These are phyloP conservation scores for Colletotrichum magnum DNA, from an alignment of 2,329 filamentous ascomycete species.

Conservation along the genomic window DNA sequence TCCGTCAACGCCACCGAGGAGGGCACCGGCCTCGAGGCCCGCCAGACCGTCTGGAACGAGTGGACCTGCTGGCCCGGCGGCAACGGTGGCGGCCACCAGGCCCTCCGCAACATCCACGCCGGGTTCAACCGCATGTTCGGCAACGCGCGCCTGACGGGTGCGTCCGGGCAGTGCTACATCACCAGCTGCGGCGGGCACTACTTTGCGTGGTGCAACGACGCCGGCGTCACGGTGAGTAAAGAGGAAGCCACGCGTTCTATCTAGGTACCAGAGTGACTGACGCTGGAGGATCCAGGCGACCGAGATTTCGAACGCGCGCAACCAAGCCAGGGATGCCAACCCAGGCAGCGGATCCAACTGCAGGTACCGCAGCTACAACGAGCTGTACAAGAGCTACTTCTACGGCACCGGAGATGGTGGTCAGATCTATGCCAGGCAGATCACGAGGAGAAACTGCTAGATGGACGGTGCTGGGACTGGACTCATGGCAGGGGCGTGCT, in stretches of 20 bases:
- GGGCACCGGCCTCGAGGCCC: not conserved
- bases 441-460: not conserved
- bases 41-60: not conserved
- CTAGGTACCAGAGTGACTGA: not conserved
- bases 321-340: not conserved
- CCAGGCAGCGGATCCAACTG: not conserved
- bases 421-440: not conserved
- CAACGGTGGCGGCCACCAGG: not conserved
- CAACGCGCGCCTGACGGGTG: not conserved
- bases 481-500: no score
- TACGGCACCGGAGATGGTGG: not conserved
- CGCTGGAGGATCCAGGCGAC: not conserved
- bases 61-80: not conserved
- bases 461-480: no score
- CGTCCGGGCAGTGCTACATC: not conserved
- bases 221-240: not conserved
- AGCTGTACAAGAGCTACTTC: not conserved
- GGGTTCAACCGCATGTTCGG: conserved; percentile 8
- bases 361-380: not conserved
- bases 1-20: not conserved
- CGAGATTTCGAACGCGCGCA: not conserved
- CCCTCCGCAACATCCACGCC: conserved; percentile 1
- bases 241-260: not conserved
- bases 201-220: not conserved
- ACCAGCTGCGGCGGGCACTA: not conserved